Conservation (phyloP, 345 rosid genomes). For the Populus davidiana region DNA sequence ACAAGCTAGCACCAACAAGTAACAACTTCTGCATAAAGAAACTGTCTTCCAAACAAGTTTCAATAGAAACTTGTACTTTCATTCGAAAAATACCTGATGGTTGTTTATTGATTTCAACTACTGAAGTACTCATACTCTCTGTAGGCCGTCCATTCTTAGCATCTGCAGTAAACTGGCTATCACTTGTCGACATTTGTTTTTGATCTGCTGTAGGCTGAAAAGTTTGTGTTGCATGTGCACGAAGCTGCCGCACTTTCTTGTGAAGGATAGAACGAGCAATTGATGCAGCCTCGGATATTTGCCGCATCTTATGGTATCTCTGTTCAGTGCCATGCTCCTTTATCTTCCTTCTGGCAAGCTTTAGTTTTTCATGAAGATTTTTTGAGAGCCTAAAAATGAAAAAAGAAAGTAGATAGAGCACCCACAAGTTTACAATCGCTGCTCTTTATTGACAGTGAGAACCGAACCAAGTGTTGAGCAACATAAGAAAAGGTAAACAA, state of each 20-base stretch:
- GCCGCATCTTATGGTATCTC: slow-evolving; percentile 46
- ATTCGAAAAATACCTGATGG: slow-evolving; percentile 37
- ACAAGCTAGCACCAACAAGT: background rate
- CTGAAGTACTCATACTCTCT: slow-evolving; percentile 16
- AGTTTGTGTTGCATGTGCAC: slow-evolving; percentile 37
- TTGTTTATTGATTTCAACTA: slow-evolving; percentile 30
- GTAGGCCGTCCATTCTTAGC: slow-evolving; percentile 17
- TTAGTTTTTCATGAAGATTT: slow-evolving; percentile 49
- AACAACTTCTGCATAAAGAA: background rate
- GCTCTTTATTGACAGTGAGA: background rate
- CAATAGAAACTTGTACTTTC: background rate
- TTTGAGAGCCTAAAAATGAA: slow-evolving; percentile 55
- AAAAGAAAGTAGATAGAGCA: slow-evolving; percentile 6
- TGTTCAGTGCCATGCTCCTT: slow-evolving; percentile 45
- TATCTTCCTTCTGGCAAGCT: slow-evolving; percentile 48
- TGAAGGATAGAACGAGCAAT: slow-evolving; percentile 56
- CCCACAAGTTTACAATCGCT: background rate
- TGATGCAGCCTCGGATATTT: slow-evolving; percentile 56
- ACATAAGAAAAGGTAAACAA: background rate
- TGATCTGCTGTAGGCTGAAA: slow-evolving; percentile 32
- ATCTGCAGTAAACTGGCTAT: slow-evolving; percentile 18
- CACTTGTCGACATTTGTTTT: slow-evolving; percentile 22
- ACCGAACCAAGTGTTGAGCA: background rate
- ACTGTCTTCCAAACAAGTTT: background rate
- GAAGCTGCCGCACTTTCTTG: slow-evolving; percentile 63